A percentile compares a stretch with the other conserved stretches of the same genome.
Conservation (phyloP, 176 grass and related monocot genomes). For the Panicum miliaceum region DNA sequence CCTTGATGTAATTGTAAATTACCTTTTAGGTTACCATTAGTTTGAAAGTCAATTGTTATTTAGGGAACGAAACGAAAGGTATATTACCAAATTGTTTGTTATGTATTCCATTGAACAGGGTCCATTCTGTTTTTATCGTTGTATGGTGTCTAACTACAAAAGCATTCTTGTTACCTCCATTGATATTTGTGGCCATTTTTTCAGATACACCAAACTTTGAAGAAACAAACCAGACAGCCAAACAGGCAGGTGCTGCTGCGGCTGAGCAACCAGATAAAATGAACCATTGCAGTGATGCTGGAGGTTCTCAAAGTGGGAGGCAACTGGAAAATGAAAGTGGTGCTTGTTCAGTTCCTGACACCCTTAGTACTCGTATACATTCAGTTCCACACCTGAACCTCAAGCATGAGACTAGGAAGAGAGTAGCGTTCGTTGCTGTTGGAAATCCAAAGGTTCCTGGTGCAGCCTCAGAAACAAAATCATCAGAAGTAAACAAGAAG, state of each 20-base stretch:
- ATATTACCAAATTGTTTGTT: conserved; percentile 3
- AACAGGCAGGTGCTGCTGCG: background rate
- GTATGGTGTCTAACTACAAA: background rate
- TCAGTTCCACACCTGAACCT: conserved; percentile 1
- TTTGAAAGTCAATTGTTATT: conserved; percentile 22
- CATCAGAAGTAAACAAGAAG: conserved; percentile 45
- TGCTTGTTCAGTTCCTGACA: background rate
- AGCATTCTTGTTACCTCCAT: background rate
- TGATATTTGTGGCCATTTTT: conserved; percentile 9
- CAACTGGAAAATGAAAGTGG: conserved; percentile 18
- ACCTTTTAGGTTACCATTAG: background rate
- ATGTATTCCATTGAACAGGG: background rate
- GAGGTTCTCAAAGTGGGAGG: background rate
- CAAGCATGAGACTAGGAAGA: conserved; percentile 44
- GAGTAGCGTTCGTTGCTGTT: conserved; percentile 65
- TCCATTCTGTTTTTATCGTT: background rate
- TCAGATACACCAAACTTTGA: conserved; percentile 18
- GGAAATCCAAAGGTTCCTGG: conserved; percentile 38
- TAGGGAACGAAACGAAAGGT: conserved; percentile 20
- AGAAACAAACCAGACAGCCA: background rate
- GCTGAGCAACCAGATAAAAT: conserved; percentile 41
- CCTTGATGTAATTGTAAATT: background rate
- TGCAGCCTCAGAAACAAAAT: conserved; percentile 20
- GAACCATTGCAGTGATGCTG: conserved; percentile 7
- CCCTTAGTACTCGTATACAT: conserved; percentile 7